A percentile compares a stretch with the other conserved stretches of the same genome.
These are phyloP conservation scores for Apiotrichum akiyoshidainum DNA, from an alignment of 1,284 basidiomycete species.

Conservation along the genomic window DNA sequence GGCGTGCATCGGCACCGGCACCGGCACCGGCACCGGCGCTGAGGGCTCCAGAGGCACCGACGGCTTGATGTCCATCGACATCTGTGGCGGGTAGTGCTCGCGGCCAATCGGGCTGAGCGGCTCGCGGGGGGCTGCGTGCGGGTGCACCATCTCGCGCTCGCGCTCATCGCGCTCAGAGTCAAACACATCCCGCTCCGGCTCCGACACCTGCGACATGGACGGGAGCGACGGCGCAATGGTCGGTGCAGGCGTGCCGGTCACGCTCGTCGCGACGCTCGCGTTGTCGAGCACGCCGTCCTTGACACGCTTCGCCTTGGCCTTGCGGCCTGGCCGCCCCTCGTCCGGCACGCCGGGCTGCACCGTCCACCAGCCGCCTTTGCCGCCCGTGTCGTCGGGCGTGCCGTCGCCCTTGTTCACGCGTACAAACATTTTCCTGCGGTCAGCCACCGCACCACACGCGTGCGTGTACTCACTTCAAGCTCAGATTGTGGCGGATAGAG, in stretches of 20 bases:
- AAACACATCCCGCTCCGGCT: neutral
- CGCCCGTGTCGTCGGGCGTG: conserved; percentile 41
- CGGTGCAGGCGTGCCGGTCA: conserved; percentile 5
- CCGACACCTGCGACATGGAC: neutral
- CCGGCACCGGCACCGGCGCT: too few relatives aligned
- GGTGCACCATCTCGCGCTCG: too few relatives aligned
- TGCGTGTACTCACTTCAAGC: conserved; percentile 42
- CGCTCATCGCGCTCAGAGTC: neutral
- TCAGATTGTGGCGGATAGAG: conserved; percentile 49
- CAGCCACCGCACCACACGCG: conserved; percentile 4
- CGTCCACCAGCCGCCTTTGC: conserved; percentile 52
- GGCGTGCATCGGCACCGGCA: too few relatives aligned
- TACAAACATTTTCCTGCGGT: conserved; percentile 50
- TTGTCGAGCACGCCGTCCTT: conserved; percentile 4
- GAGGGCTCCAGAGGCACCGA: too few relatives aligned
- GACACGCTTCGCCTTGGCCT: conserved; percentile 38
- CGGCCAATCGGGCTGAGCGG: too few relatives aligned
- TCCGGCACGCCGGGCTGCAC: conserved; percentile 48
- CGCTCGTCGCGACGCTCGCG: neutral
- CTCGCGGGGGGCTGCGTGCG: too few relatives aligned
- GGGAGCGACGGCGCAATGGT: neutral
- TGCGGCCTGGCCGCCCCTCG: conserved; percentile 48
- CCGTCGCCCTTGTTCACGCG: conserved; percentile 48
- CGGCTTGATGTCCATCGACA: too few relatives aligned
- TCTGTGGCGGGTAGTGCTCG: too few relatives aligned